Conservation (phyloP, 441 rosid genomes). For the Erodium moschatum region DNA sequence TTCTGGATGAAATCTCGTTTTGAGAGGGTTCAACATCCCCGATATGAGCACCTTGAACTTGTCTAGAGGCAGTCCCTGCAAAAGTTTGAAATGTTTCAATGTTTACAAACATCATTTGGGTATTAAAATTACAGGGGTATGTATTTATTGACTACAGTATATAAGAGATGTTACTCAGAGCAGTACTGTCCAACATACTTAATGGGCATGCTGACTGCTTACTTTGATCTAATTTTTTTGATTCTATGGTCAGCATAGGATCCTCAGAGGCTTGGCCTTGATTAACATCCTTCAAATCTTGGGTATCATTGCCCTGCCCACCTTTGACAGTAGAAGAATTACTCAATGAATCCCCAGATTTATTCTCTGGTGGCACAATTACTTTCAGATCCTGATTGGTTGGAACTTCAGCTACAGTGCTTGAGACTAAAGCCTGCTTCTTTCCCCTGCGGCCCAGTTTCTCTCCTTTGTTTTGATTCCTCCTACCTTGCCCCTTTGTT, state of each 20-base stretch:
- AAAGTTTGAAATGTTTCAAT: slow-evolving; percentile 17
- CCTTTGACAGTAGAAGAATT: slow-evolving; percentile 25
- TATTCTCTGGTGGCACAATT: slow-evolving; percentile 26
- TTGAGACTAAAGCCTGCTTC: slow-evolving; percentile 36
- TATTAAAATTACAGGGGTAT: not conserved
- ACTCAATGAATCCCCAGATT: slow-evolving; percentile 24
- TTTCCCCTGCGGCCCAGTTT: slow-evolving; percentile 63
- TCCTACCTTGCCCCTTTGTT: slow-evolving; percentile 45
- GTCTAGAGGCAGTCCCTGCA: slow-evolving; percentile 34
- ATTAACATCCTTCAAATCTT: slow-evolving; percentile 25
- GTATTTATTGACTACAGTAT: not conserved
- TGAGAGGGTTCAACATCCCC: slow-evolving; percentile 28
- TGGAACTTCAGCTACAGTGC: slow-evolving; percentile 44
- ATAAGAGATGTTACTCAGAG: slow-evolving; percentile 24
- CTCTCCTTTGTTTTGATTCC: slow-evolving; percentile 44
- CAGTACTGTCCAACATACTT: slow-evolving; percentile 23
- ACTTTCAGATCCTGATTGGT: slow-evolving; percentile 37
- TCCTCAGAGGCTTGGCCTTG: slow-evolving; percentile 32
- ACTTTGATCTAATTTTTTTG: slow-evolving; percentile 23
- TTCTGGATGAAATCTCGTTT: slow-evolving; percentile 24
- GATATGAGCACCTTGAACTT: slow-evolving; percentile 25
- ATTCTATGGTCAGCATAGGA: slow-evolving; percentile 21
- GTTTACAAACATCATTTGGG: not conserved
- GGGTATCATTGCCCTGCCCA: slow-evolving; percentile 30
- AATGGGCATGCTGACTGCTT: slow-evolving; percentile 23